Conservation (phyloP, 2,329 filamentous ascomycete genomes). For the Phoma sp. region DNA sequence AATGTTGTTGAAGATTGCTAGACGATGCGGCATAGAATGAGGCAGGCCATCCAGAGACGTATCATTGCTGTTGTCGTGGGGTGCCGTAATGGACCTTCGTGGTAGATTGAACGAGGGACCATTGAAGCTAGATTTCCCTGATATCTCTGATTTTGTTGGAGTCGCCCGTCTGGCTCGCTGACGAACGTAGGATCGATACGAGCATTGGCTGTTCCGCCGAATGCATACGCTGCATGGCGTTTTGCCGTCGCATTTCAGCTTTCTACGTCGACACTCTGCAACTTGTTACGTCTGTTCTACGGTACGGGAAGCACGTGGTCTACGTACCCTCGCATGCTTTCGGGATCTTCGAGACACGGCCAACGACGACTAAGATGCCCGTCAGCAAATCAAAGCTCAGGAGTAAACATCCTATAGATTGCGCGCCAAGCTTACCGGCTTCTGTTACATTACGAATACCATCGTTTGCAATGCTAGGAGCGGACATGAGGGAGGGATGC, state of each 20-base stretch:
- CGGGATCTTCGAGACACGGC: conserved; percentile 11
- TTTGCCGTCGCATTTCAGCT: conserved; percentile 16
- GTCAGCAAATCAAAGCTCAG: too few species aligned
- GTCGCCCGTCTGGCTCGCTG: not conserved
- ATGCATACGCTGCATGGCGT: conserved; percentile 7
- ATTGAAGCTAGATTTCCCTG: not conserved
- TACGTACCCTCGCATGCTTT: conserved; percentile 18
- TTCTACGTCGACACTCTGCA: conserved; percentile 13
- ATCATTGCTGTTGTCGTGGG: not conserved
- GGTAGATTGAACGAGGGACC: not conserved
- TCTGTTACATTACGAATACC: not conserved
- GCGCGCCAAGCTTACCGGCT: not conserved
- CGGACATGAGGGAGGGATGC: not conserved
- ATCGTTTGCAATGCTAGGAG: not conserved
- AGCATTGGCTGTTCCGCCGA: conserved; percentile 4
- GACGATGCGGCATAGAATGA: conserved; percentile 9
- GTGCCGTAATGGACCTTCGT: not conserved
- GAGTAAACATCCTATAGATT: too few species aligned
- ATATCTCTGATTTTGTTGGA: not conserved
- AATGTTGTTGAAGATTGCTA: conserved; percentile 17
- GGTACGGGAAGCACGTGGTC: accelerated
- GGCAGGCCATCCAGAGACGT: not conserved
- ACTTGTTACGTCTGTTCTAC: not conserved
- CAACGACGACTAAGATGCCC: not conserved
- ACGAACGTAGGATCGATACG: conserved; percentile 13